phyloP scores from a whole-genome alignment of 768 basidiomycete genomes.

The Xerocomellus intermedius region DNA sequence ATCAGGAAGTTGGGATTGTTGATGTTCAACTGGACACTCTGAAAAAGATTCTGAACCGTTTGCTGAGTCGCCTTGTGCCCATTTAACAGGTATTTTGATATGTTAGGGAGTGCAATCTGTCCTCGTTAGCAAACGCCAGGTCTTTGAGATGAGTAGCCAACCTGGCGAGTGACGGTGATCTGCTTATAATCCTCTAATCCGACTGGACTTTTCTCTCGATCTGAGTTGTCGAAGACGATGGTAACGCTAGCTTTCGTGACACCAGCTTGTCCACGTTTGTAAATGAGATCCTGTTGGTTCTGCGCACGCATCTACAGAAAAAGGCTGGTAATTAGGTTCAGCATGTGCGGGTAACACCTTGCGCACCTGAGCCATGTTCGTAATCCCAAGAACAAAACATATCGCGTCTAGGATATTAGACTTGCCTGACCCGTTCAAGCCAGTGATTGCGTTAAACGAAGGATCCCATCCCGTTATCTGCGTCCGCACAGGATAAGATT shows the following conservation, averaged over 20 bases:
- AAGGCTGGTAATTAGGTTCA: neutral
- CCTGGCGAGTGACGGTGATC: conserved; percentile 96
- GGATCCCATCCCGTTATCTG: conserved; percentile 96
- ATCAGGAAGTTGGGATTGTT: conserved; percentile 99
- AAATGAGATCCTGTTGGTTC: conserved; percentile 97
- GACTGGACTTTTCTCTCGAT: conserved; percentile 76
- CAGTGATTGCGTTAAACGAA: conserved; percentile 98
- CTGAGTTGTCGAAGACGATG: conserved; percentile 98
- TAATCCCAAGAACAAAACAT: conserved; percentile 97
- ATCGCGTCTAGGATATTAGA: conserved; percentile 99
- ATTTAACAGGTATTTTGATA: conserved; percentile 93
- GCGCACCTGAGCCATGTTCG: conserved; percentile 88
- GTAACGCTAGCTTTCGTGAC: conserved; percentile 97
- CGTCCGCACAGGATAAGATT: conserved; percentile 95
- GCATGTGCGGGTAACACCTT: neutral
- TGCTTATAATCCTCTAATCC: conserved; percentile 79
- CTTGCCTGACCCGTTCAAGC: conserved; percentile 94
- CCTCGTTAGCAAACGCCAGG: neutral
- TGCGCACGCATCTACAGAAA: conserved; percentile 78
- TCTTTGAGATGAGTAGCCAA: conserved; percentile 32
- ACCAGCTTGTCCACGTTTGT: conserved; percentile 98
- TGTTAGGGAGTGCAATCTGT: conserved; percentile 89
- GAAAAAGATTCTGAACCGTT: conserved; percentile 86
- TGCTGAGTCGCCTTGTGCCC: conserved; percentile 92
- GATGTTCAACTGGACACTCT: conserved; percentile 97